Evolutionary conservation across 2,329 filamentous ascomycete genomes (phyloP), one percentile per base, ranked within the genome.

Genomic region (Fusarium globosum): DNA sequence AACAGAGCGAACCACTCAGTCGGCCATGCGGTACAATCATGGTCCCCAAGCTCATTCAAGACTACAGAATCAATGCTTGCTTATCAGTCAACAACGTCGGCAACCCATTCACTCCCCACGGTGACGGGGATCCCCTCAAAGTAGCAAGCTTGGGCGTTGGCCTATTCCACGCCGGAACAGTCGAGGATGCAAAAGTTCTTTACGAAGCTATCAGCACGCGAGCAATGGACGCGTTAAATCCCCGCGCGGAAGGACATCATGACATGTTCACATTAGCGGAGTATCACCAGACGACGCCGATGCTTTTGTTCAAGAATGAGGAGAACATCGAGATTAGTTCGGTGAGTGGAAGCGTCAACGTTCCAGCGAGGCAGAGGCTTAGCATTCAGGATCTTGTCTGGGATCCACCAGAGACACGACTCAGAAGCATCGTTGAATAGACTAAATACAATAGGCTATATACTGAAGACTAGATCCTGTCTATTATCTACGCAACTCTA

Each of bases 1-100:
- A 43, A 3, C 45, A 39, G 1, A 13, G 16, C 2, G 18, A 23
- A 15, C 59, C 65, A 5, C 67, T 70, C 11, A 69, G 36, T 8
- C 66, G 66, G 10, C 59, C 20, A 20, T 59, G 65, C 5, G 67
- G 67, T 2, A 70, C 67, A 15, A 53, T 69, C 6, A 23, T 69
- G 13, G 26, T 69, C 3, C 59, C 59, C 1, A 69, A 69, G 16
- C 57, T 69, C 28, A 55, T 69, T 2, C 28, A 45, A 7, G 59
- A 69, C 0, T 69, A 70, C 9, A 45, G 36, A 3, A 28, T 69
- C 4, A 53, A 65, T 8, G 41, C 67, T 2, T 69, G 65, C 3
- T 3, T 69, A 0, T 55, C 46, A 0, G 66, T 65, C 4, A 69
- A 69, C 7, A 69, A 69, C 4, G 52, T 70, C 2, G 67, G 67